Conservation (phyloP, 2,329 filamentous ascomycete genomes). For the Epichloe sylvatica region DNA sequence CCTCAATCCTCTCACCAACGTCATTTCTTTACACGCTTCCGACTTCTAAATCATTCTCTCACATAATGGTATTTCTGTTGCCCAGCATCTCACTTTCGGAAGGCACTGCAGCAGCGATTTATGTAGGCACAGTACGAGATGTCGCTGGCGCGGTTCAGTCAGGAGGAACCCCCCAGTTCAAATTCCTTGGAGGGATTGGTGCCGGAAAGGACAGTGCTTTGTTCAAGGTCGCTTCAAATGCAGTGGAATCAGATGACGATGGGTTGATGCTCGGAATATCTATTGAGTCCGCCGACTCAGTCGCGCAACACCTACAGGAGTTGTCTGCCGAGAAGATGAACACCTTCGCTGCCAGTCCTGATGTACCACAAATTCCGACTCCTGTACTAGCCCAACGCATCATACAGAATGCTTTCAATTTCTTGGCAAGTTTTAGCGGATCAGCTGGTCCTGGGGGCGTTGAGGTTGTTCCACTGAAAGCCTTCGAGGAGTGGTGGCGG, state of each 20-base stretch:
- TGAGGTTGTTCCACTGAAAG: constrained; percentile 85
- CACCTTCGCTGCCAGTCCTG: neutral
- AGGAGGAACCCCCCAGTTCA: constrained; percentile 46
- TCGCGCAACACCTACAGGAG: constrained; percentile 53
- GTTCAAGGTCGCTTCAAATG: constrained; percentile 52
- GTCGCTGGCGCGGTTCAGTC: constrained; percentile 25
- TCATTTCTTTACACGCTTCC: constrained; percentile 43
- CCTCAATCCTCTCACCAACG: constrained; percentile 36
- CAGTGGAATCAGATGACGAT: constrained; percentile 14
- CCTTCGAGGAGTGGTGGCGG: constrained; percentile 94
- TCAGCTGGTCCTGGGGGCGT: constrained; percentile 46
- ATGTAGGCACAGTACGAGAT: constrained; percentile 48
- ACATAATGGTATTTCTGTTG: constrained; percentile 80
- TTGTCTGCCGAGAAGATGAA: constrained; percentile 26
- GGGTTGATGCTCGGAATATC: constrained; percentile 69
- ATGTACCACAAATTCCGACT: constrained; percentile 40
- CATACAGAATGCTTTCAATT: constrained; percentile 96
- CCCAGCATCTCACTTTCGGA: constrained; percentile 61
- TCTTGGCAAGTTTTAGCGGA: constrained; percentile 73
- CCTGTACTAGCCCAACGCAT: constrained; percentile 79
- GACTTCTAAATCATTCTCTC: constrained; percentile 47
- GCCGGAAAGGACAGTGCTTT: constrained; percentile 85
- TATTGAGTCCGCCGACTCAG: constrained; percentile 60
- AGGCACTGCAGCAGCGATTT: constrained; percentile 75
- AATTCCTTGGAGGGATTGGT: constrained; percentile 77